Evolutionary conservation across 148 eudicot species (phyloP).

Genomic region (Selenicereus undatus): DNA sequence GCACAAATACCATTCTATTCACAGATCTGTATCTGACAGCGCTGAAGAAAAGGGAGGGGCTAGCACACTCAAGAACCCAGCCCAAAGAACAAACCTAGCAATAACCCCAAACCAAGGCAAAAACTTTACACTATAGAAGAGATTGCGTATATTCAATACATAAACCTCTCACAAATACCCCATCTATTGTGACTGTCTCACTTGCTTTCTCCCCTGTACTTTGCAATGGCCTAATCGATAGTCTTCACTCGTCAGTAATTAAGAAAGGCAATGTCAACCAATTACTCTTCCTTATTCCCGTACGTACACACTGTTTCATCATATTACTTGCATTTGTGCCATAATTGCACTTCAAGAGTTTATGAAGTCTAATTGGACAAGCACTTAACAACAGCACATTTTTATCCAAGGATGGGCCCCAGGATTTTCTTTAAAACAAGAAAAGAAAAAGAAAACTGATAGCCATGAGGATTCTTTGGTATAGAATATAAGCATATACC

Average conservation of each 20-base stretch:
- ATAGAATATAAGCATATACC: conserved; percentile 37
- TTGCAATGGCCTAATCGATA: too few species aligned
- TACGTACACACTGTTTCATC: neutral
- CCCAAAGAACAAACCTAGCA: neutral
- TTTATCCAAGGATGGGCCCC: neutral
- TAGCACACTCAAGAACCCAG: neutral
- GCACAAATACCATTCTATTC: neutral
- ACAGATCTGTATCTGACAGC: neutral
- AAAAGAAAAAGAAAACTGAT: too few species aligned
- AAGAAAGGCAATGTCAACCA: too few species aligned
- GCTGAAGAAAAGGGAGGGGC: neutral
- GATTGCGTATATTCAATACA: too few species aligned
- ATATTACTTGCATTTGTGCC: neutral
- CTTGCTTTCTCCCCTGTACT: too few species aligned
- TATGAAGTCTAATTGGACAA: neutral
- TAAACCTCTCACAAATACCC: too few species aligned
- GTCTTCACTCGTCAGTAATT: too few species aligned
- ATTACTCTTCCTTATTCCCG: neutral
- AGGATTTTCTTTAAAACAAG: too few species aligned
- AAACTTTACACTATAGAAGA: too few species aligned
- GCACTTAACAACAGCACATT: neutral
- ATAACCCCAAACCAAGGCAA: neutral
- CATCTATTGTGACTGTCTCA: too few species aligned
- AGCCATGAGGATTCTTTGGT: too few species aligned
- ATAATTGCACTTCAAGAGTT: too few species aligned